Percentiles rank a stretch among this genome's conserved stretches.
Conservation (phyloP, 2,329 filamentous ascomycete species). For the Berkeleyomyces rouxiae region DNA sequence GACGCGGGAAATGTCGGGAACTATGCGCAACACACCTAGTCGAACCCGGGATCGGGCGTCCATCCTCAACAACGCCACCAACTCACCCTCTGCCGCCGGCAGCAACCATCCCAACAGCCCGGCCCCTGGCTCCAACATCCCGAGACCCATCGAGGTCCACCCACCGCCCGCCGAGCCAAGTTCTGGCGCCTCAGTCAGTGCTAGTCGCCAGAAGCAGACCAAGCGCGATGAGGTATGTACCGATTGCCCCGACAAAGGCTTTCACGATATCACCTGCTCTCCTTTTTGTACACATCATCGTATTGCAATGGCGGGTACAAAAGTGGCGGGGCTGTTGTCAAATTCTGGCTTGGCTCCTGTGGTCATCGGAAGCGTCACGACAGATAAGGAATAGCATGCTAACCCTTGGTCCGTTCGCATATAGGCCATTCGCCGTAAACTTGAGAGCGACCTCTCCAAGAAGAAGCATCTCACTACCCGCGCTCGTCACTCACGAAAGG, state of each 20-base stretch:
- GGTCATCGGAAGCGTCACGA: not conserved
- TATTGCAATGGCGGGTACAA: not conserved
- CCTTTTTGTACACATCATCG: not conserved
- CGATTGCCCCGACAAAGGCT: not conserved
- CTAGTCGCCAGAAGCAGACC: constrained; percentile 87
- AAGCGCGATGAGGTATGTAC: constrained; percentile 89
- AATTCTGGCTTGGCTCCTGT: not conserved
- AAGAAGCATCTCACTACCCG: constrained; percentile 72
- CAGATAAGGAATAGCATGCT: constrained; percentile 3
- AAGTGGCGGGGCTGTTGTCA: not conserved
- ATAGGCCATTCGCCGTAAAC: constrained; percentile 88
- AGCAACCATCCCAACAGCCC: constrained; percentile 40
- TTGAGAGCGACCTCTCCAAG: constrained; percentile 95
- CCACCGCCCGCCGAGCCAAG: constrained; percentile 39
- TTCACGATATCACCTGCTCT: not conserved
- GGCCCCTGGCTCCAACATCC: constrained; percentile 43
- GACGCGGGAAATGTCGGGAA: constrained; percentile 34
- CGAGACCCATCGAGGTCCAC: constrained; percentile 53
- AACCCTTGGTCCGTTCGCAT: constrained; percentile 11
- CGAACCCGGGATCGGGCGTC: constrained; percentile 40
- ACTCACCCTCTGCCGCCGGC: not conserved
- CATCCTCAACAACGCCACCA: constrained; percentile 21
- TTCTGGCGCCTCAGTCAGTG: constrained; percentile 50
- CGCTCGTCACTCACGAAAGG: constrained; percentile 75
- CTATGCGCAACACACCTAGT: constrained; percentile 53